Evolutionary conservation across 305 asterid genomes (phyloP).

Genomic region (Solanum aculeatissimum): DNA sequence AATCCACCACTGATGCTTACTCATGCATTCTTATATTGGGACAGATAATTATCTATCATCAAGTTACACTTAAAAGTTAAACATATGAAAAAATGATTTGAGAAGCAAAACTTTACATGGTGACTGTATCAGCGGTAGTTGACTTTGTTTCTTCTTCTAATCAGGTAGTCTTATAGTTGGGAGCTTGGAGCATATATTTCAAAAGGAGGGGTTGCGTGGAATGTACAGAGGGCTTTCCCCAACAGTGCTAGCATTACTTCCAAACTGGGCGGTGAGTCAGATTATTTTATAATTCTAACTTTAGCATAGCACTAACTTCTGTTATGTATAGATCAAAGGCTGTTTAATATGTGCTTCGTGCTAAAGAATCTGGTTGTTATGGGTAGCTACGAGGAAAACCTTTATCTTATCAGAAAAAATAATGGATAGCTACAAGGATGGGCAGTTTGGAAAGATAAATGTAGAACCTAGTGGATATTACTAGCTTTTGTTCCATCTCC

Average conservation of each 20-base stretch:
- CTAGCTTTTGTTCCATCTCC: neutral
- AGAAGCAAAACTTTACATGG: neutral
- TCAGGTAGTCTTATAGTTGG: slow-evolving; percentile 85
- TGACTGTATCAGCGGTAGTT: neutral
- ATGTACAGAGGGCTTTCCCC: slow-evolving; percentile 97
- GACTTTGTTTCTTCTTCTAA: slow-evolving; percentile 7
- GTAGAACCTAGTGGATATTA: neutral
- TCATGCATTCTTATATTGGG: neutral
- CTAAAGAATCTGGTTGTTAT: neutral
- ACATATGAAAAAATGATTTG: neutral
- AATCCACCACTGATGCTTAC: neutral
- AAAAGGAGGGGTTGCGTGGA: slow-evolving; percentile 86
- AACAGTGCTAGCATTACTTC: slow-evolving; percentile 77
- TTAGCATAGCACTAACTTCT: neutral
- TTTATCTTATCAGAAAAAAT: neutral
- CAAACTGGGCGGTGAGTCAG: slow-evolving; percentile 78
- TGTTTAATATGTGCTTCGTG: neutral
- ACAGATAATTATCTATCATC: neutral
- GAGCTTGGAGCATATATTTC: slow-evolving; percentile 77
- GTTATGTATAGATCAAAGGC: neutral
- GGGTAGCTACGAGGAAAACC: neutral
- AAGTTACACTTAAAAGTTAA: neutral
- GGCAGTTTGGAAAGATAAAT: neutral
- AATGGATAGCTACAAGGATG: neutral
- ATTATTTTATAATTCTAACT: neutral